phyloP scores from a whole-genome alignment of 768 basidiomycete species.

The Boletellus sp. region DNA sequence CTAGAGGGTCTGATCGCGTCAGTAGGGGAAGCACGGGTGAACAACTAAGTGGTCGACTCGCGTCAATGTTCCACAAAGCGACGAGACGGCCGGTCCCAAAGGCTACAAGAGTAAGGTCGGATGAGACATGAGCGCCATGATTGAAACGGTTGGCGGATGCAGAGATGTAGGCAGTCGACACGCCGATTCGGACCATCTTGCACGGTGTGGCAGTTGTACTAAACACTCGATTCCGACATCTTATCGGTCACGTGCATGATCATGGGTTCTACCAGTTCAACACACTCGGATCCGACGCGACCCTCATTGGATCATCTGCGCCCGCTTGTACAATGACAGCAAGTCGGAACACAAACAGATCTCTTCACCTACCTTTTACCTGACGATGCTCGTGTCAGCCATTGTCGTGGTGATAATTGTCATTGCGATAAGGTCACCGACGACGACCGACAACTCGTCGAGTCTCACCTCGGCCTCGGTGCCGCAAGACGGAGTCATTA shows the following conservation, averaged over 20 bases:
- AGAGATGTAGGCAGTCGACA: slow-evolving; percentile 40
- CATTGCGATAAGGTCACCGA: not conserved
- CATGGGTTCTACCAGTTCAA: too few relatives aligned
- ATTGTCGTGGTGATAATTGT: not conserved
- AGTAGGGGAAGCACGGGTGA: not conserved
- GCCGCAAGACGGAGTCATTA: not conserved
- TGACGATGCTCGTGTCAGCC: not conserved
- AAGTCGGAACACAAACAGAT: not conserved
- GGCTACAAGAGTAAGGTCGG: slow-evolving; percentile 39
- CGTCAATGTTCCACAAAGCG: slow-evolving; percentile 57
- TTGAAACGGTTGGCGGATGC: slow-evolving; percentile 47
- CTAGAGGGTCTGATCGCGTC: slow-evolving; percentile 32
- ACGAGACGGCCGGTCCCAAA: slow-evolving; percentile 56
- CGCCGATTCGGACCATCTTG: slow-evolving; percentile 11
- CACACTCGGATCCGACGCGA: too few relatives aligned
- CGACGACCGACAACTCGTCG: not conserved
- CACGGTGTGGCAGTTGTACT: not conserved
- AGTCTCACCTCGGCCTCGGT: too few relatives aligned
- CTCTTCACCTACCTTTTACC: not conserved
- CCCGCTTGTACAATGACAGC: too few relatives aligned
- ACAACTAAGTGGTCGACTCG: slow-evolving; percentile 29
- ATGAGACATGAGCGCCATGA: slow-evolving; percentile 36
- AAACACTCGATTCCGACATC: slow-evolving; percentile 4
- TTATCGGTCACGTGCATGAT: slow-evolving; percentile 16
- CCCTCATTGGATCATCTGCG: too few relatives aligned